A percentile compares a stretch with the other conserved stretches of the same genome.
These are phyloP conservation scores for Apiospora hydei DNA, from an alignment of 2,329 filamentous ascomycete species.

Conservation along the genomic window DNA sequence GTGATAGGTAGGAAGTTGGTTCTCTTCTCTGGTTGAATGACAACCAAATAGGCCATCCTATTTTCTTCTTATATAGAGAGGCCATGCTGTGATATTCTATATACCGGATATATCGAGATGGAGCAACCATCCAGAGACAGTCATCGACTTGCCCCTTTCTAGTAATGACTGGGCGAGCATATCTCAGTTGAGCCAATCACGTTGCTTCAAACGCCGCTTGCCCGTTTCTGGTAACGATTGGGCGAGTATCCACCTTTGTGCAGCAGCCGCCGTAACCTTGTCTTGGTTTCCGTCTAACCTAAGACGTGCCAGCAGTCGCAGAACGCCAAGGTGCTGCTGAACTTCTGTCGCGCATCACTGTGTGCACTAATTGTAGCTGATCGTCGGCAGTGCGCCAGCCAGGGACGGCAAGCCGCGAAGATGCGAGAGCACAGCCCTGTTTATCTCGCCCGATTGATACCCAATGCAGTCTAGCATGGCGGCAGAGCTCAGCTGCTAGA, in stretches of 20 bases:
- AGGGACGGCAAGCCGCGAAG: no score
- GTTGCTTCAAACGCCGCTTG: not conserved
- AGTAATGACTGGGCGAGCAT: not conserved
- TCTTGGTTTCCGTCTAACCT: not conserved
- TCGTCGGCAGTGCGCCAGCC: not conserved
- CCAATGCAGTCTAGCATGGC: not conserved
- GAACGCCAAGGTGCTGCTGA: not conserved
- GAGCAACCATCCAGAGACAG: not conserved
- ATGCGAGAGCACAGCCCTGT: not conserved
- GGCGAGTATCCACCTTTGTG: not conserved
- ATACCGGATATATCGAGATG: no score
- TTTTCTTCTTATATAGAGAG: not conserved
- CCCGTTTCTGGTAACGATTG: not conserved
- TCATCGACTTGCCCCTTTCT: not conserved
- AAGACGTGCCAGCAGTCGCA: no score
- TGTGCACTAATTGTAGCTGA: not conserved
- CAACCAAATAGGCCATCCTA: not conserved
- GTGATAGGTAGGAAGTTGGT: not conserved
- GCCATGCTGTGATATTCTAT: not conserved
- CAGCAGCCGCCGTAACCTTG: not conserved
- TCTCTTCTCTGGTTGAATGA: not conserved
- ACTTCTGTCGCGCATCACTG: not conserved
- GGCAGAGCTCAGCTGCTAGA: not conserved
- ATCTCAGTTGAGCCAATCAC: not conserved
- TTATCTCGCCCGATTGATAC: slow-evolving; percentile 4